Evolutionary conservation across 352 stramenopile genomes (phyloP).

Genomic region (Phytophthora syringae): DNA sequence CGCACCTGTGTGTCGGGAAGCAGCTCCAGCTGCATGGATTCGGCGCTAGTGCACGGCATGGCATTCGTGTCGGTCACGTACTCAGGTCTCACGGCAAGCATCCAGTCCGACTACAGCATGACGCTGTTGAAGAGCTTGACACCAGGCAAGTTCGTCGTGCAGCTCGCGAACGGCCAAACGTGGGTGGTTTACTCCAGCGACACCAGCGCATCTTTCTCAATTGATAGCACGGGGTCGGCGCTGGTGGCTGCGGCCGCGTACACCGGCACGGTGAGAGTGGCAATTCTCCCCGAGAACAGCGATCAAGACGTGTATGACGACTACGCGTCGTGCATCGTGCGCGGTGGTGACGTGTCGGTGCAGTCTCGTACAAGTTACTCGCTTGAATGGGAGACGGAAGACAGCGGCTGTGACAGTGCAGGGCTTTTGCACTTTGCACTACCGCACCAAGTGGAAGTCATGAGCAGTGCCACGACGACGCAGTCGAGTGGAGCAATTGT

Average conservation of each 20-base stretch:
- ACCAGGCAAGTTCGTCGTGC: conserved; percentile 49
- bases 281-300: conserved; percentile 42
- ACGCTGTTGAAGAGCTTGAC: conserved; percentile 39
- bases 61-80: conserved; percentile 59
- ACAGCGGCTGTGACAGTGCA: conserved; percentile 31
- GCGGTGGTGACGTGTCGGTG: too few species aligned
- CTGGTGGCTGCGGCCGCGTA: conserved; percentile 38
- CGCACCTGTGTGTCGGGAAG: conserved; percentile 41
- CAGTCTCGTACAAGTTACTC: conserved; percentile 56
- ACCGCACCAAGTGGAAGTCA: conserved; percentile 50
- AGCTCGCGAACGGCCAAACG: conserved; percentile 58
- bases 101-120: conserved; percentile 48
- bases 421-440: conserved; percentile 62
- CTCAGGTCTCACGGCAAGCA: conserved; percentile 42
- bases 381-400: conserved; percentile 52
- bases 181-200: conserved; percentile 61
- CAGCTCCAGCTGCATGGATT: conserved; percentile 42
- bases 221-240: conserved; percentile 40
- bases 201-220: conserved; percentile 29
- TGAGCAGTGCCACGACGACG: too few species aligned
- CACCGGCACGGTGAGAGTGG: conserved; percentile 50
- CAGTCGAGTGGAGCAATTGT: too few species aligned
- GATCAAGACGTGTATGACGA: too few species aligned
- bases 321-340: too few species aligned
- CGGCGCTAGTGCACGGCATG: conserved; percentile 57